Evolutionary conservation across 2,329 filamentous ascomycete genomes (phyloP), one percentile per base, ranked within the genome.

Genomic region (Pestalotiopsis sp.): DNA sequence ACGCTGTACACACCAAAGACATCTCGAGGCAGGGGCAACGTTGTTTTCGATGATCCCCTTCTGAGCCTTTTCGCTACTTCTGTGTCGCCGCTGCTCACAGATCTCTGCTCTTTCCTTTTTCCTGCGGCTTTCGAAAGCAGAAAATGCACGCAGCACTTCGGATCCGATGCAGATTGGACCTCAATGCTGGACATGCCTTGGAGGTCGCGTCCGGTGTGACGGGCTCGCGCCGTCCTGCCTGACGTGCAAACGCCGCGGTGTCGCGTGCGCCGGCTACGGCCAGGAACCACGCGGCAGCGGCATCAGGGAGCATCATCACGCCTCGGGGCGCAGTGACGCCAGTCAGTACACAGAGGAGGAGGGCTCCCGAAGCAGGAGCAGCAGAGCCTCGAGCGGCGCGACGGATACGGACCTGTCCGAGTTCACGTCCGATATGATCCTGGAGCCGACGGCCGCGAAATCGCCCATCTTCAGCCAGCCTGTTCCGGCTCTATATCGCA

Each of bases 101-200:
- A 14, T 49, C 41, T n/a, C 41, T n/a, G 9, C 20, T 52, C 45
- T 20, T 20, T 23, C 45, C 5, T 52, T 36, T 20, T 23, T 20
- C n/a, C 27, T 17, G 27, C 58, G 27, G 31, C 27, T n/a, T 41
- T 38, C 23, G 23, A 66, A 58, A 9, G 31, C 31, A 36, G 31
- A 36, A 58, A 14, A 69, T 68, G 68, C 66, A 52, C 60, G 36
- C 60, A 49, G 59, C 62, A 38, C 45, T 36, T 64, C 57, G 57
- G 14, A 60, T 60, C 59, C 68, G 56, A 69, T 69, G 68, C 27
- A 14, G 31, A 41, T 66, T 36, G 60, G 65, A 69, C 60, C 23
- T 36, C 68, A 67, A 67, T 69, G 66, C 62, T 68, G 68, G 68
- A 66, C 61, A 31, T 69, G 66, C 61, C 59, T 61, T 56, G 39